Conservation (phyloP, 495 filamentous ascomycete species). For the Penicillium nucicola region DNA sequence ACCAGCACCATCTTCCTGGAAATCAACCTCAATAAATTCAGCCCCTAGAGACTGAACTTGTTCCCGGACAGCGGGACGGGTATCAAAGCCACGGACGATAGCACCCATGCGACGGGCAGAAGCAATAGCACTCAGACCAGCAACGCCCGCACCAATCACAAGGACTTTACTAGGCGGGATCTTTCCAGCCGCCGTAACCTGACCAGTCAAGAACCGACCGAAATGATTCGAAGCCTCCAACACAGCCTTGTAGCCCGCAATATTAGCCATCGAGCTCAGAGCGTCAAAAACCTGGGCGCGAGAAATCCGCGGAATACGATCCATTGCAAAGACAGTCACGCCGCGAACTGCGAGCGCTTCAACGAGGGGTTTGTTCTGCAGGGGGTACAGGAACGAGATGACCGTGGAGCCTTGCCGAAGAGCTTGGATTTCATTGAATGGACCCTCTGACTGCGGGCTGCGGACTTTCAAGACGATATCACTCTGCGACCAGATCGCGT, state of each 20-base stretch:
- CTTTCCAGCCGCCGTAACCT: constrained; percentile 79
- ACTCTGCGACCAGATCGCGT: constrained; percentile 61
- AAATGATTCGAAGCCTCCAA: constrained; percentile 80
- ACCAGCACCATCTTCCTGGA: constrained; percentile 80
- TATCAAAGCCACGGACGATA: constrained; percentile 81
- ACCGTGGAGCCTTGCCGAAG: constrained; percentile 62
- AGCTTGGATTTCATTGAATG: constrained; percentile 56
- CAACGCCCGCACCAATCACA: constrained; percentile 80
- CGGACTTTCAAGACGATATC: constrained; percentile 80
- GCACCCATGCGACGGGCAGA: constrained; percentile 78
- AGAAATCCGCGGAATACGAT: constrained; percentile 79
- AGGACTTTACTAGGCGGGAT: constrained; percentile 81
- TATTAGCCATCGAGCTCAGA: constrained; percentile 76
- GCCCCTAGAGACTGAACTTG: constrained; percentile 82
- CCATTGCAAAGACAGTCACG: constrained; percentile 75
- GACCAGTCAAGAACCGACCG: constrained; percentile 76
- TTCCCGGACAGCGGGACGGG: constrained; percentile 71
- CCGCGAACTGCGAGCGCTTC: constrained; percentile 61
- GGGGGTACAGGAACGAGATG: constrained; percentile 72
- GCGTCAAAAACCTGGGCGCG: constrained; percentile 80
- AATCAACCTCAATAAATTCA: constrained; percentile 78
- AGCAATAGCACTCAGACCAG: constrained; percentile 76
- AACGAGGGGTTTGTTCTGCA: constrained; percentile 68
- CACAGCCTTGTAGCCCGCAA: constrained; percentile 82
- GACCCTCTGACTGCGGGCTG: constrained; percentile 52